Conservation (phyloP, 495 filamentous ascomycete species). For the Lasiosphaeriaceae sp. region DNA sequence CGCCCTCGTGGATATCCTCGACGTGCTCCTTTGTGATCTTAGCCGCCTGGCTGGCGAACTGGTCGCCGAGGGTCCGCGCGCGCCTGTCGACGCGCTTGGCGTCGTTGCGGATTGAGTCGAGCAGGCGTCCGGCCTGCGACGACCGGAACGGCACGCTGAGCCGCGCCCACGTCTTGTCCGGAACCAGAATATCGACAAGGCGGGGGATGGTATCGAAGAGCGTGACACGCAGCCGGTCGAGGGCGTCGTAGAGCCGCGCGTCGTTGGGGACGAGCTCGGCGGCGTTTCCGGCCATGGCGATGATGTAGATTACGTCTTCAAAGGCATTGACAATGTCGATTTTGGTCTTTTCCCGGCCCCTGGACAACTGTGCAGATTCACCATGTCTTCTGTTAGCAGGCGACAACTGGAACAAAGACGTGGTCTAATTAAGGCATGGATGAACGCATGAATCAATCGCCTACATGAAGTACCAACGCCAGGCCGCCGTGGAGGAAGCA, state of each 20-base stretch:
- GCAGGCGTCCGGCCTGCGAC: neutral
- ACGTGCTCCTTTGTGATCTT: constrained; percentile 11
- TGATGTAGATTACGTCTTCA: neutral
- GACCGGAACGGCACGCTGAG: constrained; percentile 3
- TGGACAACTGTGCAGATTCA: constrained; percentile 1
- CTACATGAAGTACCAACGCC: constrained; percentile 5
- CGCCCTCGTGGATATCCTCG: constrained; percentile 6
- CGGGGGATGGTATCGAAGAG: constrained; percentile 2
- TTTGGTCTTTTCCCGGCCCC: neutral
- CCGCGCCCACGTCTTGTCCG: neutral
- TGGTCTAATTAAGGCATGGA: neutral
- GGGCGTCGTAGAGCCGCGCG: neutral
- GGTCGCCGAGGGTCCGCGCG: constrained; percentile 4
- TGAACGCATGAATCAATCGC: neutral
- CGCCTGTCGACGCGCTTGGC: constrained; percentile 2
- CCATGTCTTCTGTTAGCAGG: too few species aligned
- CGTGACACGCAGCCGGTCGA: neutral
- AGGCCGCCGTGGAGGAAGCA: constrained; percentile 8
- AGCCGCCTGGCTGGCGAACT: constrained; percentile 1
- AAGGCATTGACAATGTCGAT: constrained; percentile 5
- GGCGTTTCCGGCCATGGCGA: constrained; percentile 10
- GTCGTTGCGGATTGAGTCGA: constrained; percentile 6
- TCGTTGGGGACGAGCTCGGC: neutral
- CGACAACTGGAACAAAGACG: too few species aligned
- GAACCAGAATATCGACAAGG: constrained; percentile 2